Conservation (phyloP, 2,329 filamentous ascomycete genomes). For the Penicillium sp. region DNA sequence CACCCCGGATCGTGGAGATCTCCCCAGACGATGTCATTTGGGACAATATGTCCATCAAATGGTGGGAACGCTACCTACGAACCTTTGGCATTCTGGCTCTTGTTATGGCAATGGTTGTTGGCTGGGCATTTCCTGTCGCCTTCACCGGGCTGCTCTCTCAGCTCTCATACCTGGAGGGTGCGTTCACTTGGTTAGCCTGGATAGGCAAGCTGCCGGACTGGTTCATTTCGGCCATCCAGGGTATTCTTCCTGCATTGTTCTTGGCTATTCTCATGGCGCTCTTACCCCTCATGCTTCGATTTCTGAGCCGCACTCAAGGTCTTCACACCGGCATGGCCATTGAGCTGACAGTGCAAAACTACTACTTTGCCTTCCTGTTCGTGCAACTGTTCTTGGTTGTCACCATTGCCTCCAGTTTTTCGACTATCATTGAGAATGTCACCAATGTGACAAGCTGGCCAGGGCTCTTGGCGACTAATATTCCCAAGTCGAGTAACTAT, state of each 20-base stretch:
- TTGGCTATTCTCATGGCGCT: conserved; percentile 73
- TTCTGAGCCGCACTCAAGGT: conserved; percentile 68
- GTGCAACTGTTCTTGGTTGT: conserved; percentile 92
- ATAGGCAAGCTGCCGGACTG: conserved; percentile 56
- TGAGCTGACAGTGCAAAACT: conserved; percentile 78
- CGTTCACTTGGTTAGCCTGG: conserved; percentile 65
- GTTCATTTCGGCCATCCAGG: conserved; percentile 66
- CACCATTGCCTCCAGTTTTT: conserved; percentile 71
- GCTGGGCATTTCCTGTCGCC: conserved; percentile 86
- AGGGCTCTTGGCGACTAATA: conserved; percentile 64
- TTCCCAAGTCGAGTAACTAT: conserved; percentile 87
- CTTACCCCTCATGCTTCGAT: conserved; percentile 69
- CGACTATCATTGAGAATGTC: conserved; percentile 59
- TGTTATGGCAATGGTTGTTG: conserved; percentile 69
- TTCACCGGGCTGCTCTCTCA: conserved; percentile 81
- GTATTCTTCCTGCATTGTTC: conserved; percentile 75
- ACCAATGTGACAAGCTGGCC: conserved; percentile 65
- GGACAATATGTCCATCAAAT: conserved; percentile 93
- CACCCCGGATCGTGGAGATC: conserved; percentile 85
- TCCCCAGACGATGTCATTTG: conserved; percentile 88
- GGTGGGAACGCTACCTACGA: conserved; percentile 84
- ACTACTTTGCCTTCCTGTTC: conserved; percentile 92
- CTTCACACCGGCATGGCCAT: conserved; percentile 74
- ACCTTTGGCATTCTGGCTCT: conserved; percentile 59
- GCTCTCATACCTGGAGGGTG: conserved; percentile 61